These are phyloP conservation scores for Viola odorata DNA, from an alignment of 345 rosid genomes.

Conservation along the genomic window DNA sequence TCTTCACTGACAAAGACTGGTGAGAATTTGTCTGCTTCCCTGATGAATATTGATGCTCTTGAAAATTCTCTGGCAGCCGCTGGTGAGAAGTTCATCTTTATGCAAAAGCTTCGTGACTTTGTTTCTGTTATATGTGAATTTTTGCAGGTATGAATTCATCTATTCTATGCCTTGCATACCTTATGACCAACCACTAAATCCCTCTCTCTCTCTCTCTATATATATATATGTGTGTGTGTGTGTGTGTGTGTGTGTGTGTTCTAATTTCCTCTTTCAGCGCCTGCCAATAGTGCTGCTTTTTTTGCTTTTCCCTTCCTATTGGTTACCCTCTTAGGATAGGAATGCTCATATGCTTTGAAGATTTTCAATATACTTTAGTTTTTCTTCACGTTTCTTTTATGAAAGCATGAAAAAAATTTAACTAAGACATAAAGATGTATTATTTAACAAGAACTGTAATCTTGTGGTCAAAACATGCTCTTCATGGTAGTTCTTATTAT, in stretches of 20 bases:
- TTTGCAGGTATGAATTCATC: conserved; percentile 79
- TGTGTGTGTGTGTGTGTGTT: not conserved
- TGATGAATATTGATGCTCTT: conserved; percentile 63
- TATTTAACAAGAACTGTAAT: no score
- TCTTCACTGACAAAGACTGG: conserved; percentile 60
- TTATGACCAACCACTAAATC: not conserved
- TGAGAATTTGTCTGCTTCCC: conserved; percentile 83
- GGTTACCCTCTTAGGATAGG: no score
- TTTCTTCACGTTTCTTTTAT: no score
- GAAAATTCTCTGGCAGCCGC: conserved; percentile 77
- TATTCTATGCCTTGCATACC: conserved; percentile 18
- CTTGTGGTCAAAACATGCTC: no score
- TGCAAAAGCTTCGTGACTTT: conserved; percentile 97
- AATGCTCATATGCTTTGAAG: no score
- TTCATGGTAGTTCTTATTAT: no score
- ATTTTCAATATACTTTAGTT: no score
- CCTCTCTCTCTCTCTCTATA: not conserved
- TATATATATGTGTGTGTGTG: no score
- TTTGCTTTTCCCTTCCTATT: no score
- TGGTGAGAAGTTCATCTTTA: conserved; percentile 96
- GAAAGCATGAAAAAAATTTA: no score
- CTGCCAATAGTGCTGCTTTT: no score
- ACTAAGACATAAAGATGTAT: no score
- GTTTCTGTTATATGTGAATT: conserved; percentile 92
- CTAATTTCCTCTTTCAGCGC: not conserved